phyloP scores from a whole-genome alignment of 345 rosid genomes.

The Rhodamnia rubescens region DNA sequence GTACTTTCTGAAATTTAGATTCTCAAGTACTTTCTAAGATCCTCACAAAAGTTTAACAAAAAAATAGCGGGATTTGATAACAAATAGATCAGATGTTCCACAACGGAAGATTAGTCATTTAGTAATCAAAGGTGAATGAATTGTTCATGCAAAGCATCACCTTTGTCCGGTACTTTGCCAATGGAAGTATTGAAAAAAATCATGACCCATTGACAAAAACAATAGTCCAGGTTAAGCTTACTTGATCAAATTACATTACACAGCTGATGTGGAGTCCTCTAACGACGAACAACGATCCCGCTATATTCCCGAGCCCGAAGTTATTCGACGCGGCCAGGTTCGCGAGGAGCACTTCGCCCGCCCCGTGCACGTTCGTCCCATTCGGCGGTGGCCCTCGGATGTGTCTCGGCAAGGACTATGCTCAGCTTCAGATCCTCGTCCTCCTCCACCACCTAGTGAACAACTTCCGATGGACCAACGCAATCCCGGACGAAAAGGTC shows the following conservation, averaged over 20 bases:
- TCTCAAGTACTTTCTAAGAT: background rate
- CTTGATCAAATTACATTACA: background rate
- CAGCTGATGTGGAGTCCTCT: background rate
- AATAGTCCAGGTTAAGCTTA: background rate
- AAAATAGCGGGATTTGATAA: background rate
- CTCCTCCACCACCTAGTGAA: constrained; percentile 12
- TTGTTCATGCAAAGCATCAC: background rate
- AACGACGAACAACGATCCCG: constrained; percentile 4
- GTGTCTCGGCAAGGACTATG: constrained; percentile 12
- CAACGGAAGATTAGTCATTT: background rate
- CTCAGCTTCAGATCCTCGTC: constrained; percentile 5
- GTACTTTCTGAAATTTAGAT: background rate
- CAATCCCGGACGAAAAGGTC: constrained; percentile 2
- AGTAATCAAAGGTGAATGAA: background rate
- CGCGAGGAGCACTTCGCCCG: background rate
- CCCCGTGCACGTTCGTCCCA: constrained; percentile 4
- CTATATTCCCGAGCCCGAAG: constrained; percentile 1
- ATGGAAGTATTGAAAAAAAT: background rate
- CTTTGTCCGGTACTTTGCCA: background rate
- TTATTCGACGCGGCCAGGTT: constrained; percentile 9
- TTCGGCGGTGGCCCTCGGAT: constrained; percentile 17
- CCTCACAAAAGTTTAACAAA: background rate
- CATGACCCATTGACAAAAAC: background rate
- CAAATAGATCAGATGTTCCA: background rate
- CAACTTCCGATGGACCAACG: constrained; percentile 11